Percentiles rank a stretch among this genome's conserved stretches.
Conservation (phyloP, 352 stramenopile species). For the Phytophthora pini region DNA sequence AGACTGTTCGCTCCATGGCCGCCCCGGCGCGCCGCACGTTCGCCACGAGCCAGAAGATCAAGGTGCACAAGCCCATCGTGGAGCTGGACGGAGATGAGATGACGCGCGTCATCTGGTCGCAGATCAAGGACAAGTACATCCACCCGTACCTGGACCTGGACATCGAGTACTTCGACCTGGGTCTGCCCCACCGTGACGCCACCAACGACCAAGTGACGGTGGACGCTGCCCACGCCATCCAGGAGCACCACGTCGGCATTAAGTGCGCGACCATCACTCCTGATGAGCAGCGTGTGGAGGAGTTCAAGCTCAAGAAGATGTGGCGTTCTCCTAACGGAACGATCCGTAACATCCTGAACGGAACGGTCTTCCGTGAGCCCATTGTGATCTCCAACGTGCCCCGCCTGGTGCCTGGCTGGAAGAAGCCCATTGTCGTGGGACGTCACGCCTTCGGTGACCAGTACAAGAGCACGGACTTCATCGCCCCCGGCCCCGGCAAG, state of each 20-base stretch:
- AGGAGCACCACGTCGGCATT: conserved; percentile 74
- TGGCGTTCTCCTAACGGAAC: conserved; percentile 78
- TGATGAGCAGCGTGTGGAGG: conserved; percentile 78
- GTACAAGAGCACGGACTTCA: conserved; percentile 83
- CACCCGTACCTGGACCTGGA: conserved; percentile 79
- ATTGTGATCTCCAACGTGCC: conserved; percentile 86
- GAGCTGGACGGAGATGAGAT: conserved; percentile 86
- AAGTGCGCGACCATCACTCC: conserved; percentile 89
- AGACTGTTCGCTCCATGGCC: conserved; percentile 53
- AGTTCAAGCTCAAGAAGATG: conserved; percentile 82
- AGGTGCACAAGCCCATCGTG: conserved; percentile 77
- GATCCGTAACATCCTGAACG: conserved; percentile 85
- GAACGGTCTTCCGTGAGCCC: conserved; percentile 84
- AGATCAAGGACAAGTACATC: conserved; percentile 81
- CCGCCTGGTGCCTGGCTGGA: conserved; percentile 77
- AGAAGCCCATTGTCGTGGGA: conserved; percentile 81
- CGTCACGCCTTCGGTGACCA: conserved; percentile 84
- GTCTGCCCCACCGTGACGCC: conserved; percentile 71
- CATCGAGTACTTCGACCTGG: conserved; percentile 86
- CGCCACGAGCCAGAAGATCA: conserved; percentile 67
- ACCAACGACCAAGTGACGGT: conserved; percentile 85
- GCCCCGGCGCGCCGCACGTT: conserved; percentile 42
- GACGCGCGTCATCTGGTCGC: conserved; percentile 72
- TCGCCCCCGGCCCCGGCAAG: conserved; percentile 67
- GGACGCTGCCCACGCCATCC: conserved; percentile 77